Percentiles rank a stretch among this genome's conserved stretches.
phyloP scores from a whole-genome alignment of 768 basidiomycete species.

The Rhizopogon sp. region DNA sequence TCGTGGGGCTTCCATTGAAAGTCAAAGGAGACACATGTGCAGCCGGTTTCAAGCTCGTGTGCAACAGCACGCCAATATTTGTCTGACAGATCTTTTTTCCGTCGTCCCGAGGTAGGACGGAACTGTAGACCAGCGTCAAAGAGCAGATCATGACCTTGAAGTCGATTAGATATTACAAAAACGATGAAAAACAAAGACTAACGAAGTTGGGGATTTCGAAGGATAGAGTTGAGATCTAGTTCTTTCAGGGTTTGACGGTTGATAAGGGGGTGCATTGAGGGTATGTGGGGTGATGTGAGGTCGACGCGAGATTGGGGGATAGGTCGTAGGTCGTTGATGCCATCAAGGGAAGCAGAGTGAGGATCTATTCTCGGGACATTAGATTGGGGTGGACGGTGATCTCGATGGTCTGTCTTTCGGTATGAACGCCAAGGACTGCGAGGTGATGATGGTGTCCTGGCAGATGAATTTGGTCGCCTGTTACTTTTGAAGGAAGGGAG shows the following conservation, averaged over 20 bases:
- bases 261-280: conserved; percentile 68
- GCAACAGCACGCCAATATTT: conserved; percentile 83
- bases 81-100: conserved; percentile 68
- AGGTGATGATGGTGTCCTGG: conserved; percentile 14
- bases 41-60: conserved; percentile 73
- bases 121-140: conserved; percentile 85
- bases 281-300: conserved; percentile 50
- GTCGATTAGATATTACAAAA: not conserved
- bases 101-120: conserved; percentile 67
- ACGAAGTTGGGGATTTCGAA: conserved; percentile 90
- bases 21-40: conserved; percentile 81
- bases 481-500: conserved; percentile 11
- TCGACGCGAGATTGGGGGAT: conserved; percentile 32
- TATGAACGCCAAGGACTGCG: conserved; percentile 28
- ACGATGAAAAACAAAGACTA: conserved; percentile 30
- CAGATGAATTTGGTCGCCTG: conserved; percentile 4
- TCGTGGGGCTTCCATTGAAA: conserved; percentile 47
- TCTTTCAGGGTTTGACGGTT: conserved; percentile 81
- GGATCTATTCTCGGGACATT: conserved; percentile 20
- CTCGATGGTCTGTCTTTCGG: conserved; percentile 22
- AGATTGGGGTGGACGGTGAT: conserved; percentile 18
- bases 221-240: conserved; percentile 78
- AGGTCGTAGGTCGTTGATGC: conserved; percentile 21
- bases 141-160: conserved; percentile 78
- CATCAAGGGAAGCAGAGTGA: conserved; percentile 15